A percentile compares a stretch with the other conserved stretches of the same genome.
phyloP scores from a whole-genome alignment of 306 rosid species.

The Astragalus membranaceus region DNA sequence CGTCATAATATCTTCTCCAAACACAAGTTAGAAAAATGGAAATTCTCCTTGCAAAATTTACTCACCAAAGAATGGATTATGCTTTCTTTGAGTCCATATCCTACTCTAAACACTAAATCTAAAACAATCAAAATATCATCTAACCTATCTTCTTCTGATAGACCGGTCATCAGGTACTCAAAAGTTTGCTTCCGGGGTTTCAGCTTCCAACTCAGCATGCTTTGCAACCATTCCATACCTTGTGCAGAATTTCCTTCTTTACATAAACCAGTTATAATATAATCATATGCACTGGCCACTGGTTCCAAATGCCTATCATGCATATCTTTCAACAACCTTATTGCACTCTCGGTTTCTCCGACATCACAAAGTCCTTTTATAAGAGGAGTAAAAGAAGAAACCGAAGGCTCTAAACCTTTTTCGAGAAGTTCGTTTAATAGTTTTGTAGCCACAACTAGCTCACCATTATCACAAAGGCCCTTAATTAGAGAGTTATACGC shows the following conservation, averaged over 20 bases:
- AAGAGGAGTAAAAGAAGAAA: conserved; percentile 30
- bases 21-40: conserved; percentile 22
- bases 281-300: conserved; percentile 20
- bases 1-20: conserved; percentile 39
- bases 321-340: conserved; percentile 52
- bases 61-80: conserved; percentile 32
- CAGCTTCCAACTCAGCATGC: conserved; percentile 39
- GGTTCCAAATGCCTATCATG: conserved; percentile 41
- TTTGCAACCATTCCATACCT: conserved; percentile 53
- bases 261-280: conserved; percentile 41
- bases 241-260: conserved; percentile 37
- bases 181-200: conserved; percentile 47
- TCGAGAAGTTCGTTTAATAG: conserved; percentile 34
- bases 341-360: conserved; percentile 40
- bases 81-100: conserved; percentile 39
- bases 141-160: conserved; percentile 34
- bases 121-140: conserved; percentile 59
- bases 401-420: conserved; percentile 49
- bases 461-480: conserved; percentile 43
- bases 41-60: conserved; percentile 28
- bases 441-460: conserved; percentile 35
- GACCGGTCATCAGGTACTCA: conserved; percentile 37
- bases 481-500: conserved; percentile 49
- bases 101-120: conserved; percentile 49
- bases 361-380: conserved; percentile 42